Percentiles rank a stretch among this genome's conserved stretches.
These are phyloP conservation scores for Globisporangium spiculum DNA, from an alignment of 352 stramenopile species.

Conservation along the genomic window DNA sequence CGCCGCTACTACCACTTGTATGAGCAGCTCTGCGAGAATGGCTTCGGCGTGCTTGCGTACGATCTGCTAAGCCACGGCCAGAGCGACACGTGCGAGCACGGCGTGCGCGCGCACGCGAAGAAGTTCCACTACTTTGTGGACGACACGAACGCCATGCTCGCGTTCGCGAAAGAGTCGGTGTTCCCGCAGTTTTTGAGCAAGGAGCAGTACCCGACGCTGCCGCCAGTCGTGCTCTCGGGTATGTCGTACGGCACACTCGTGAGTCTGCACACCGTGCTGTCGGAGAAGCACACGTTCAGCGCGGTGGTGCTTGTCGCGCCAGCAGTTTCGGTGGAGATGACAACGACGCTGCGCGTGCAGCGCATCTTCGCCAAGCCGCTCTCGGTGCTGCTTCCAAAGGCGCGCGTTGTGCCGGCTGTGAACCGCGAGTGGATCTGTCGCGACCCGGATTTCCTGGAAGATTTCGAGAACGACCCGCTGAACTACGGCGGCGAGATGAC, in stretches of 20 bases:
- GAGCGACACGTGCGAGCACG: slow-evolving; percentile 34
- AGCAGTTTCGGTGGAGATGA: slow-evolving; percentile 20
- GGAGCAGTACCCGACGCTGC: background rate
- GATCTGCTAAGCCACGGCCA: slow-evolving; percentile 45
- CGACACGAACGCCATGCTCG: slow-evolving; percentile 47
- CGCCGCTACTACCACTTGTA: slow-evolving; percentile 45
- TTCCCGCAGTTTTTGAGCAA: slow-evolving; percentile 24
- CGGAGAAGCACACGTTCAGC: slow-evolving; percentile 22
- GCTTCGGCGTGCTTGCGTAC: slow-evolving; percentile 46
- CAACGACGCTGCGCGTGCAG: slow-evolving; percentile 17
- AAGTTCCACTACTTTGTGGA: slow-evolving; percentile 50
- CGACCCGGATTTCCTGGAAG: slow-evolving; percentile 24
- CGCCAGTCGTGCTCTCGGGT: slow-evolving; percentile 24
- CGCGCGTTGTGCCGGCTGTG: slow-evolving; percentile 29
- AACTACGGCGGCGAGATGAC: slow-evolving; percentile 37
- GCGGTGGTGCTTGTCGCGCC: slow-evolving; percentile 28
- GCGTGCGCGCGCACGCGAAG: slow-evolving; percentile 28
- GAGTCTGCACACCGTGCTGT: slow-evolving; percentile 29
- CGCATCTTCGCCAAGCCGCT: slow-evolving; percentile 22
- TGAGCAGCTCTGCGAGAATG: slow-evolving; percentile 31
- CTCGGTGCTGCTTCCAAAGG: slow-evolving; percentile 19
- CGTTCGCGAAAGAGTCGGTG: slow-evolving; percentile 32
- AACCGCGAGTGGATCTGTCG: slow-evolving; percentile 26
- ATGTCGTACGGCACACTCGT: slow-evolving; percentile 38
- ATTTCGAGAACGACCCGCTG: slow-evolving; percentile 31